Base-by-base conservation (phyloP, 23 red algal species). In the Cyanidioschyzon merolae region DNA sequence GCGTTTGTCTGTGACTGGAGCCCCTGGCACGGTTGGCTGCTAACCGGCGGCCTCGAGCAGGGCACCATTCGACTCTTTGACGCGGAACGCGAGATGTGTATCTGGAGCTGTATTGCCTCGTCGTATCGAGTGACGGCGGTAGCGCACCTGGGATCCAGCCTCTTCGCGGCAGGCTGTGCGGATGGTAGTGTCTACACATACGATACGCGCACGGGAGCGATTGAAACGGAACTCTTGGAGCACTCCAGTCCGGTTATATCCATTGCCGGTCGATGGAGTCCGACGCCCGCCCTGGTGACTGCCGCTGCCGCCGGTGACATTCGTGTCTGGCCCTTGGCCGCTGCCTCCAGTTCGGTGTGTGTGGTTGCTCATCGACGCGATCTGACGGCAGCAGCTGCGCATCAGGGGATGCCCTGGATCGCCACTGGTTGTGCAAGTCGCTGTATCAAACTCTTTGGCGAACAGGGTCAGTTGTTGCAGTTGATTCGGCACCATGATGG, bases 101-200 rank as follows among this genome's bases (percentile, higher is more conserved):
- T 71, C n/a, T 71, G 63, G 63, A 71, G 63, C 63, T 32, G 63
- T 35, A 71, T 71, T 35, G 63, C 32, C 12, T 71, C 63, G 29
- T 71, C 63, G 16, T 71, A 71, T 71, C 63, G 29, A 27, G 63
- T 71, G 63, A 71, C 63, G 63, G 63, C 63, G 29, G 63, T 71
- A 3, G 21, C 63, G 63, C 63, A 71, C 7, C 2, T 35, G 12
- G 12, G 63, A 32, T 27, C n/a, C 29, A 27, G 30, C 30, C 63
- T 71, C n/a, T 71, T 71, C 29, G 12, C 7, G 63, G 63, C 30
- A 7, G 63, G 63, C 7, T 71, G 63, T 35, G 63, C 63, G 7
- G 63, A 71, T 35, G 63, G 63, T 35, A 32, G 12, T 35, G 32
- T 71, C 21, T 25, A 32, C 63, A 27, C 12, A 3, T 71, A 71